Percentiles rank a stretch among this genome's conserved stretches.
These are phyloP conservation scores for Boletus pseudopeckii DNA, from an alignment of 768 basidiomycete genomes.

Conservation along the genomic window DNA sequence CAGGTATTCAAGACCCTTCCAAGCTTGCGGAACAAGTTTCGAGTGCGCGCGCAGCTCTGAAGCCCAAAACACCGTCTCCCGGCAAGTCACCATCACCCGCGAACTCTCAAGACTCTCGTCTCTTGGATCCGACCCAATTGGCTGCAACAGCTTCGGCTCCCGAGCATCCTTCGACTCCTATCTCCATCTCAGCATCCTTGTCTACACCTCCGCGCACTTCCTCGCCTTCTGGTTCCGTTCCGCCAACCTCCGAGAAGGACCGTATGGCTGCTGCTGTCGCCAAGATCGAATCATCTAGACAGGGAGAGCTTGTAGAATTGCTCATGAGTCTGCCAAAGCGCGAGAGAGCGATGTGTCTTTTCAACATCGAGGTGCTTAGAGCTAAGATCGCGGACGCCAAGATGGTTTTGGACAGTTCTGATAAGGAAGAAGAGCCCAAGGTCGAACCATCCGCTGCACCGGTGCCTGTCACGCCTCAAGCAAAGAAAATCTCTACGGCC, in stretches of 20 bases:
- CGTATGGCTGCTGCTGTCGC: constrained; percentile 66
- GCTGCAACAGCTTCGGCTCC: constrained; percentile 85
- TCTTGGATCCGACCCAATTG: constrained; percentile 59
- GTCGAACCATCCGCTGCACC: constrained; percentile 30
- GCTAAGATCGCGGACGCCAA: constrained; percentile 80
- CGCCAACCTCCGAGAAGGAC: constrained; percentile 69
- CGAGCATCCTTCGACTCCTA: constrained; percentile 83
- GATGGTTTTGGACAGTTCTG: constrained; percentile 72
- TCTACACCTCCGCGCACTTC: constrained; percentile 82
- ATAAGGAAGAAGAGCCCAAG: constrained; percentile 46
- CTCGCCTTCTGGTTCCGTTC: constrained; percentile 63
- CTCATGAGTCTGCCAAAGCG: constrained; percentile 85
- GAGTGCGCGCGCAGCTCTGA: constrained; percentile 34
- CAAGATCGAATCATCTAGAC: constrained; percentile 58
- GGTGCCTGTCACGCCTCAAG: constrained; percentile 57
- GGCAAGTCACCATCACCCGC: constrained; percentile 53
- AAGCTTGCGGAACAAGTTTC: constrained; percentile 66
- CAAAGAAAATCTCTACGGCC: constrained; percentile 47
- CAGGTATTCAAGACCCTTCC: constrained; percentile 66
- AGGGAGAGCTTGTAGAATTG: constrained; percentile 67
- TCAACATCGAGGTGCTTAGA: constrained; percentile 77
- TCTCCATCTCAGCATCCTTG: constrained; percentile 71
- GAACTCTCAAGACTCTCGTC: constrained; percentile 65
- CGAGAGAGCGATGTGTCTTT: constrained; percentile 87
- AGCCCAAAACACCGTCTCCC: constrained; percentile 39